A percentile compares a stretch with the other conserved stretches of the same genome.
phyloP scores from a whole-genome alignment of 1,284 basidiomycete species.

The Heterobasidion occidentale region DNA sequence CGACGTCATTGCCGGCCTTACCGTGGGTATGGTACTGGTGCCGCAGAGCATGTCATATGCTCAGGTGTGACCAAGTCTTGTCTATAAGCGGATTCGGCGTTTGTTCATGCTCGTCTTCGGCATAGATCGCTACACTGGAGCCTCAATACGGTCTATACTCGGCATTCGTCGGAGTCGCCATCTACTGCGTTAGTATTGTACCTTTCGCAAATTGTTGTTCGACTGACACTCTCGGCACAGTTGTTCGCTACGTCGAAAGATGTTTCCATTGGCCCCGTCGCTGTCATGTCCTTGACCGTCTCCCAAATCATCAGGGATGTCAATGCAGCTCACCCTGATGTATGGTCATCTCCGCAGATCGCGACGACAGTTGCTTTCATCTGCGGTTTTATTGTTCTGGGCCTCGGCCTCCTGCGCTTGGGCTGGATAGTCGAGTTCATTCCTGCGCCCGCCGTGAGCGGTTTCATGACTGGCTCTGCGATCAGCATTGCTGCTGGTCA shows the following conservation, averaged over 20 bases:
- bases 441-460: constrained; percentile 84
- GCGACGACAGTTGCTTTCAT: constrained; percentile 85
- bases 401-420: constrained; percentile 83
- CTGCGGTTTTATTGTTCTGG: constrained; percentile 90
- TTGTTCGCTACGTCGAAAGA: constrained; percentile 94
- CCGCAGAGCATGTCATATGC: constrained; percentile 87
- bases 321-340: constrained; percentile 37
- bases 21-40: constrained; percentile 87
- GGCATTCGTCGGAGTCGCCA: constrained; percentile 83
- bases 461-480: constrained; percentile 90
- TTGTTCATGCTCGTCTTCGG: background rate
- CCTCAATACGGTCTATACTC: constrained; percentile 93
- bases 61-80: constrained; percentile 29
- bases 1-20: constrained; percentile 84
- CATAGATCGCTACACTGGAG: constrained; percentile 76
- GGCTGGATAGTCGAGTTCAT: constrained; percentile 98
- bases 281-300: constrained; percentile 95
- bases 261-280: constrained; percentile 92
- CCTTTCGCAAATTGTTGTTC: constrained; percentile 14
- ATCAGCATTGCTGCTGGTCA: constrained; percentile 84
- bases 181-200: constrained; percentile 60
- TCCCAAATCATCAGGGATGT: constrained; percentile 75
- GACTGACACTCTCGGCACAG: constrained; percentile 27
- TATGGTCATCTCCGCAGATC: constrained; percentile 67
- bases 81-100: background rate